Evolutionary conservation across 345 rosid species (phyloP), one percentile per base, ranked within the genome.

Genomic region (Eucalyptus albens): DNA sequence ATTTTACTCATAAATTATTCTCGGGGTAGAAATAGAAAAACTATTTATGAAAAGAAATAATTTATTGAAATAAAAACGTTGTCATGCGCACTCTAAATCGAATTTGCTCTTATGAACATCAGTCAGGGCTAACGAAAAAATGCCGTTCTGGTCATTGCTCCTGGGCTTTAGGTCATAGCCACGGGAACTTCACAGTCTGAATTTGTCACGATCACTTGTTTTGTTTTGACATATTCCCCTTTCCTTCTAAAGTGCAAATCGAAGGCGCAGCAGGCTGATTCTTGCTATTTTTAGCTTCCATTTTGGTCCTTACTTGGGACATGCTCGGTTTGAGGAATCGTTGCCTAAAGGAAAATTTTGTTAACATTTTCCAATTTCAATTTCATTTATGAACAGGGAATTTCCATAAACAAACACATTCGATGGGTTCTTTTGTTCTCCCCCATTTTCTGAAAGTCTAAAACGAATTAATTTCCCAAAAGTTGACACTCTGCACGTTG

Each of bases 51-150:
- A 47, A 47, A 11, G 2, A 47, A 11, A 47, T 47, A 47, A 1
- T 47, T 47, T 47, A 1, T 11, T 0, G 0, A 45, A 47, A 47
- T 47, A 47, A 11, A 47, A 47, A 47, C 4, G 12, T 47, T 47
- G 0, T 0, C 3, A 10, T 11, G 0, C 12, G 1, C 11, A 47
- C 0, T 4, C 4, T 47, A 47, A 47, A n/a, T 72, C 9, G 16
- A 77, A 77, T 9, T 21, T 21, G 29, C 11, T 77, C 5, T 40
- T 21, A 1, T 19, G 27, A 21, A 77, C 83, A 37, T 77, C 15
- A 21, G 9, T 15, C 15, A 13, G 27, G 83, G 47, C 83, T 21
- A 10, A 77, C 44, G 47, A 5, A 77, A 72, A 3, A 11, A 37
- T 37, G 47, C 1, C 11, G 47, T 40, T 37, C 14, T 5, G 4